phyloP scores from a whole-genome alignment of 1,284 basidiomycete genomes.

The Binderoboletus segoi region DNA sequence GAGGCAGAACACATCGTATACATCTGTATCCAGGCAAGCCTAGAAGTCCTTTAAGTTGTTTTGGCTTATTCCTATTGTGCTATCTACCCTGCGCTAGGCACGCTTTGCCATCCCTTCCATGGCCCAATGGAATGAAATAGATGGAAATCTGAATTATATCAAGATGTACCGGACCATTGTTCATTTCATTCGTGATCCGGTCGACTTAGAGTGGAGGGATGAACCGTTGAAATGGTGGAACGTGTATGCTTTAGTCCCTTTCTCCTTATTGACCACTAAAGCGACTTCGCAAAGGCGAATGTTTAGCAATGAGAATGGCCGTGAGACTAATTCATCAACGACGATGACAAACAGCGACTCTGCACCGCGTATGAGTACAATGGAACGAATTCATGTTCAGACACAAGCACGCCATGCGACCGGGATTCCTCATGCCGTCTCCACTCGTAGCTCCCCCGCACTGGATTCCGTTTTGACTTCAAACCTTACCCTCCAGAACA shows the following conservation, averaged over 20 bases:
- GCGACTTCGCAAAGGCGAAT: background rate
- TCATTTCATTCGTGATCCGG: background rate
- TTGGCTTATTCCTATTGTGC: no score
- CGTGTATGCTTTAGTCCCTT: background rate
- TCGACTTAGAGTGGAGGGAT: background rate
- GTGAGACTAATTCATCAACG: no score
- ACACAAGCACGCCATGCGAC: no score
- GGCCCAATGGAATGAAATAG: background rate
- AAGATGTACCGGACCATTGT: background rate
- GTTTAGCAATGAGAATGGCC: background rate
- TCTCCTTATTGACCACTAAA: background rate
- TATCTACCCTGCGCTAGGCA: background rate
- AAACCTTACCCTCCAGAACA: no score
- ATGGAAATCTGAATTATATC: background rate
- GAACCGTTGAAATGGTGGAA: background rate
- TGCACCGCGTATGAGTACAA: no score
- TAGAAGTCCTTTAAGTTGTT: no score
- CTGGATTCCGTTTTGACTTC: no score
- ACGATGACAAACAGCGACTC: no score
- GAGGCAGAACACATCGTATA: slow-evolving; percentile 3
- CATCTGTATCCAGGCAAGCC: background rate
- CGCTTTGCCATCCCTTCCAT: background rate
- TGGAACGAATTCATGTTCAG: no score
- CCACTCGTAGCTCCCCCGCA: no score
- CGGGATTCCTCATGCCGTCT: no score